Conservation (phyloP, 2,329 filamentous ascomycete species). For the Paecilomyces dactylethromorphus region DNA sequence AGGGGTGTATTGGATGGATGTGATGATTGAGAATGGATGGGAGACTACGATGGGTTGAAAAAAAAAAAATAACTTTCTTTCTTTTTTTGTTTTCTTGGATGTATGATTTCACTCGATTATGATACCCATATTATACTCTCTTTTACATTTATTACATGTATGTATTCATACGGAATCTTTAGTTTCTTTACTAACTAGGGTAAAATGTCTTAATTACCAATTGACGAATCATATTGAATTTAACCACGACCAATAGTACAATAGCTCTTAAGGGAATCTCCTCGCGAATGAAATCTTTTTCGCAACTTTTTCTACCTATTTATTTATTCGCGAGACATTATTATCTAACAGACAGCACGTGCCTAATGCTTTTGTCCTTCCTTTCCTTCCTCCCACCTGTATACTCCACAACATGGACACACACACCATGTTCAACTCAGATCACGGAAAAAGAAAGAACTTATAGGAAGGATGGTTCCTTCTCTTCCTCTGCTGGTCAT, state of each 20-base stretch:
- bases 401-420: too few species aligned
- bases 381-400: neutral
- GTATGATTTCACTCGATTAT: neutral
- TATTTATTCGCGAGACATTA: neutral
- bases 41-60: slow-evolving; percentile 48
- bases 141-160: neutral
- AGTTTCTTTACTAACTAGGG: neutral
- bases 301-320: neutral
- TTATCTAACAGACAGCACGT: neutral
- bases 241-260: too few species aligned
- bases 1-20: slow-evolving; percentile 49
- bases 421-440: too few species aligned
- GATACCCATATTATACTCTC: neutral
- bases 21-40: slow-evolving; percentile 52
- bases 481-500: too few species aligned
- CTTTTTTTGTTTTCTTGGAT: slow-evolving; percentile 4
- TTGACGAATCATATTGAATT: neutral
- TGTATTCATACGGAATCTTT: neutral
- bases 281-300: neutral
- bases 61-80: slow-evolving; percentile 4
- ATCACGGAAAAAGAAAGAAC: neutral
- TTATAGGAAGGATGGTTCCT: too few species aligned
- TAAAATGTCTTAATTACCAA: neutral
- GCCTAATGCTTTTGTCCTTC: neutral
- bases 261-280: neutral